Evolutionary conservation across 2,329 filamentous ascomycete genomes (phyloP).

Genomic region (Aspergillus sp.): DNA sequence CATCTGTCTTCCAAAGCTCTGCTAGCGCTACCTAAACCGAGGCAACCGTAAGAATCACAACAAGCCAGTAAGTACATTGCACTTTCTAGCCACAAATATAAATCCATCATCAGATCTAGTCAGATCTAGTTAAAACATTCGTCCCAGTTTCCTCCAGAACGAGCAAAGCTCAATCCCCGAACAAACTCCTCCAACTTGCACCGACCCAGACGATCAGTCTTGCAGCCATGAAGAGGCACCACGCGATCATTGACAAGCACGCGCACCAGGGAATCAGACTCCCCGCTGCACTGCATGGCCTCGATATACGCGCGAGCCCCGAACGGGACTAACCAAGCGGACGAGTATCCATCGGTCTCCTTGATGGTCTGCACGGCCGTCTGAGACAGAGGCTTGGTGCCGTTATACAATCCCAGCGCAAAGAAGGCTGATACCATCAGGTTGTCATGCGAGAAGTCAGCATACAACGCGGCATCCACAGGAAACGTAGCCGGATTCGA

Average conservation of each 20-base stretch:
- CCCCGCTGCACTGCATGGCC: slow-evolving; percentile 68
- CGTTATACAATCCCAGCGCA: slow-evolving; percentile 76
- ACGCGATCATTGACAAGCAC: slow-evolving; percentile 84
- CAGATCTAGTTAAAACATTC: slow-evolving; percentile 50
- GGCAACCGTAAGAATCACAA: too few species aligned
- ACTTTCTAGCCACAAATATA: not conserved
- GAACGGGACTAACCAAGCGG: slow-evolving; percentile 80
- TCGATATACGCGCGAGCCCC: slow-evolving; percentile 80
- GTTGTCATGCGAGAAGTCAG: slow-evolving; percentile 92
- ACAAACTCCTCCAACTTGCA: slow-evolving; percentile 72
- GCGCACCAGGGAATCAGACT: slow-evolving; percentile 68
- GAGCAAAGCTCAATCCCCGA: slow-evolving; percentile 71
- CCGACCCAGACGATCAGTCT: slow-evolving; percentile 66
- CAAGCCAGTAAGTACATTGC: not conserved
- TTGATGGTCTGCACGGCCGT: slow-evolving; percentile 49
- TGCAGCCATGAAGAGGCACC: slow-evolving; percentile 68
- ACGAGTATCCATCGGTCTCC: slow-evolving; percentile 67
- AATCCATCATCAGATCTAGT: not conserved
- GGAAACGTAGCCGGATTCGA: slow-evolving; percentile 69
- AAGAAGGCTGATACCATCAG: slow-evolving; percentile 75
- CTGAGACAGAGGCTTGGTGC: slow-evolving; percentile 55
- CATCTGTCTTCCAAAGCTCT: not conserved
- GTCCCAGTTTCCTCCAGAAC: slow-evolving; percentile 70
- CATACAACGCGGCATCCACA: slow-evolving; percentile 67
- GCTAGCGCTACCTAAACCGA: not conserved